Conservation (phyloP, 192 early-diverging fungal genomes). For the Ambispora gerdemannii region DNA sequence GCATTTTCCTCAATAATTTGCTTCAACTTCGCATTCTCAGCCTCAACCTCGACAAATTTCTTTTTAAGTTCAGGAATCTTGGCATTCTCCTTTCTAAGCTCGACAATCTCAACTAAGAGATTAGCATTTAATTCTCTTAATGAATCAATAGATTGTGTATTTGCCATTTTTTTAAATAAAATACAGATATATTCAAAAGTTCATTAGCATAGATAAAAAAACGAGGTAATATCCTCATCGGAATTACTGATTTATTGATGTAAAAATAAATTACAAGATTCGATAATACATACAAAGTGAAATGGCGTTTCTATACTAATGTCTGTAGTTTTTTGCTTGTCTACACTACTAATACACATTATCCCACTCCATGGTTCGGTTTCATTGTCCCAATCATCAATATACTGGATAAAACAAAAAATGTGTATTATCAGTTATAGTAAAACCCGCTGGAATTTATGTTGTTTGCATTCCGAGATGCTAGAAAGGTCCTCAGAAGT, state of each 20-base stretch:
- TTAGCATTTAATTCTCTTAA: constrained; percentile 1
- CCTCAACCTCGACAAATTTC: too few relatives aligned
- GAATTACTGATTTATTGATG: too few relatives aligned
- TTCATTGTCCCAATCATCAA: neutral
- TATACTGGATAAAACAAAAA: constrained; percentile 25
- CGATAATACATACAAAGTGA: constrained; percentile 13
- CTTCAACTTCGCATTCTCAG: neutral
- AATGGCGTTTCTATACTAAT: constrained; percentile 16
- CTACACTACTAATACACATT: constrained; percentile 23
- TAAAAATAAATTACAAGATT: constrained; percentile 16
- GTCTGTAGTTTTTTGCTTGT: constrained; percentile 13
- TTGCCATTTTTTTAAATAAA: neutral
- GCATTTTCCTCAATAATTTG: neutral
- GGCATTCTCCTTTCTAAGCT: neutral
- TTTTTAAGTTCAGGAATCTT: too few relatives aligned
- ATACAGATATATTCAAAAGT: too few relatives aligned
- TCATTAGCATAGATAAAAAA: too few relatives aligned
- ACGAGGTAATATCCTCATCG: constrained; percentile 5
- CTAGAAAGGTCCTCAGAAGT: constrained; percentile 6
- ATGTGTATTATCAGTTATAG: constrained; percentile 2
- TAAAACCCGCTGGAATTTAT: neutral
- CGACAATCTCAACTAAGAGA: neutral
- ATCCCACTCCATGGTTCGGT: constrained; percentile 10
- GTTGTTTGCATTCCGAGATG: constrained; percentile 23
- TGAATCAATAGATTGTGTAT: neutral